Evolutionary conservation across 1,284 basidiomycete species (phyloP), one percentile per base, ranked within the genome.

Genomic region (Trametes versicolor): DNA sequence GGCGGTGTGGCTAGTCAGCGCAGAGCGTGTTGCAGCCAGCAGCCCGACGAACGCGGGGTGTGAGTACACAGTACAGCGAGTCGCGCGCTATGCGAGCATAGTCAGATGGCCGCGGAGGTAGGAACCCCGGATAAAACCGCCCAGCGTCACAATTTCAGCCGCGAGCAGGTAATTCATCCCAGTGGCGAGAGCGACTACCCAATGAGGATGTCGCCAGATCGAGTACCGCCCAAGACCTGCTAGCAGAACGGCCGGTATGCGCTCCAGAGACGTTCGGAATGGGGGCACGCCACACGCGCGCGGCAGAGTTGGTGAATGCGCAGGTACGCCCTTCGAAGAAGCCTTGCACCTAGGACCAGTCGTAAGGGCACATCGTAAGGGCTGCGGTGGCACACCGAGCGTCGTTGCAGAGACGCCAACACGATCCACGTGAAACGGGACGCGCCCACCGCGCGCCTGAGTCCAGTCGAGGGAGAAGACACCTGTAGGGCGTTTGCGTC

Each of bases 381-480:
- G 37, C 21, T 23, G 23, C 21, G 25, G 21, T 8, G 6, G 21
- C 21, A 12, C 21, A 23, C 10, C 8, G 34, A 32, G 2, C 50
- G 27, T 36, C n/a, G 21, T 15, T 27, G 1, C 12, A 10, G 36
- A 39, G 36, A 19, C 51, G 34, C 51, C 32, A 10, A n/a, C 7
- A 21, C 17, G 23, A n/a, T 41, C 29, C 21, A 6, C 19, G 53
- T n/a, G 48, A 1, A 21, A n/a, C 32, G 13, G 6, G 50, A 19
- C 51, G 53, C 21, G 37, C 27, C 37, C 53, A 43, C 39, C 53
- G 29, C 53, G 53, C 53, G 53, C 13, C 23, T 10, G 10, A 5
- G 39, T 8, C 13, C 19, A 29, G 53, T 55, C 53, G 39, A 55
- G 53, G 53, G 53, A 43, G 53, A 55, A 55, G 53, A 23, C 37